phyloP scores from a whole-genome alignment of 768 basidiomycete species.

The Russula lepida region DNA sequence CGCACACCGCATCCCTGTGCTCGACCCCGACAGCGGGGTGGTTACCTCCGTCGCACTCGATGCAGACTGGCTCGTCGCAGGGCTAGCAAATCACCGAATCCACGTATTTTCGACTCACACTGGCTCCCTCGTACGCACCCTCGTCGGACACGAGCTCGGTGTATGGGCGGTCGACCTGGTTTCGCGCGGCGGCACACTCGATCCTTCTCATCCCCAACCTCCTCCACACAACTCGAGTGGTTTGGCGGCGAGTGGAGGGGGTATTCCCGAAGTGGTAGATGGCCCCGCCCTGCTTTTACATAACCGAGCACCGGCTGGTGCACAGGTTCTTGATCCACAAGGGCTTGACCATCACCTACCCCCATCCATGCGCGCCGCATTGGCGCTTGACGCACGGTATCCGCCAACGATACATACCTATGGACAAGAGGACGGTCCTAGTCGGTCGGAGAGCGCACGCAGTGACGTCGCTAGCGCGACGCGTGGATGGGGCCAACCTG shows the following conservation, averaged over 20 bases:
- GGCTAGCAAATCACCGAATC: conserved; percentile 77
- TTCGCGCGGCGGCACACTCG: conserved; percentile 44
- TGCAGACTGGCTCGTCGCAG: conserved; percentile 76
- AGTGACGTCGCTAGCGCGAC: conserved; percentile 57
- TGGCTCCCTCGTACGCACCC: conserved; percentile 66
- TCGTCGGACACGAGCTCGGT: conserved; percentile 80
- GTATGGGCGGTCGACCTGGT: conserved; percentile 89
- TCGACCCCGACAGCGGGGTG: conserved; percentile 46
- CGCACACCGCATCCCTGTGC: conserved; percentile 21
- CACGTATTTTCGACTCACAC: conserved; percentile 77
- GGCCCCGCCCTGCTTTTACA: conserved; percentile 9
- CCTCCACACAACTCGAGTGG: neutral
- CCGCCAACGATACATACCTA: neutral
- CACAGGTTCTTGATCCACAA: conserved; percentile 7
- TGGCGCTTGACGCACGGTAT: conserved; percentile 35
- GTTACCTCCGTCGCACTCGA: conserved; percentile 87
- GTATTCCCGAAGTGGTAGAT: conserved; percentile 10
- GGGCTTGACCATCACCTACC: conserved; percentile 29
- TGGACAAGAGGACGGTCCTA: neutral
- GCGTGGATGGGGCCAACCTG: conserved; percentile 84
- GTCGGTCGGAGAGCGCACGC: conserved; percentile 5
- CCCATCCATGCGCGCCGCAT: conserved; percentile 37
- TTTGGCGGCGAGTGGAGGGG: neutral
- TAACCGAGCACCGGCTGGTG: conserved; percentile 17
- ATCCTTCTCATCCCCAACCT: conserved; percentile 12